phyloP scores from a whole-genome alignment of 1,284 basidiomycete genomes.

The Coniferiporia weirii region DNA sequence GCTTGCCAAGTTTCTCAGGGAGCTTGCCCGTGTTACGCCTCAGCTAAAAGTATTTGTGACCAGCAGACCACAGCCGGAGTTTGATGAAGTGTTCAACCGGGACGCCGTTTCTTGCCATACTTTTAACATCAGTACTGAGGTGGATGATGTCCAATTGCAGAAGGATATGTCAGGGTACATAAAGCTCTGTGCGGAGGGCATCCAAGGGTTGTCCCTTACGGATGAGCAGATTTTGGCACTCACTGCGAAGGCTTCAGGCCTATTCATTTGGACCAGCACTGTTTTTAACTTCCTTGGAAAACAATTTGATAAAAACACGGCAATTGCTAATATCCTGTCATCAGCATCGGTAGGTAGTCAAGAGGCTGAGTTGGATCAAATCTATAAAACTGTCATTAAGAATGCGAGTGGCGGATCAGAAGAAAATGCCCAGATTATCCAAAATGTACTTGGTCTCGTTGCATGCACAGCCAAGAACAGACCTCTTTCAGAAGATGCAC shows the following conservation, averaged over 20 bases:
- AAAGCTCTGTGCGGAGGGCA: neutral
- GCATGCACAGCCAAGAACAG: neutral
- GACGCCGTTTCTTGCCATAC: neutral
- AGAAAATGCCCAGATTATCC: neutral
- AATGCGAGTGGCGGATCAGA: neutral
- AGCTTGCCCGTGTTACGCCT: neutral
- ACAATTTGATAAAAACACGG: neutral
- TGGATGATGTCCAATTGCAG: neutral
- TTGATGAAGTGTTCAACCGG: neutral
- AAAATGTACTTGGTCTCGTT: neutral
- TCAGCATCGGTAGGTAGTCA: neutral
- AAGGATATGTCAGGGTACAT: neutral
- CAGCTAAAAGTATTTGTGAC: conserved; percentile 5
- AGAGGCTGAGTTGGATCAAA: neutral
- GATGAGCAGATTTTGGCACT: neutral
- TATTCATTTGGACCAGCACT: conserved; percentile 2
- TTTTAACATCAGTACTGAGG: neutral
- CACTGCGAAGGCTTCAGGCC: neutral
- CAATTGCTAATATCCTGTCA: neutral
- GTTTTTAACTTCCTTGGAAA: neutral
- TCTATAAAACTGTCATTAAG: neutral
- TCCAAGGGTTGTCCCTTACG: neutral
- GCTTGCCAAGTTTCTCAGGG: neutral
- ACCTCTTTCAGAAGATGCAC: neutral
- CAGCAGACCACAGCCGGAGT: neutral